Percentiles rank a stretch among this genome's conserved stretches.
These are phyloP conservation scores for Buddleja alternifolia DNA, from an alignment of 257 asterid genomes.

Conservation along the genomic window DNA sequence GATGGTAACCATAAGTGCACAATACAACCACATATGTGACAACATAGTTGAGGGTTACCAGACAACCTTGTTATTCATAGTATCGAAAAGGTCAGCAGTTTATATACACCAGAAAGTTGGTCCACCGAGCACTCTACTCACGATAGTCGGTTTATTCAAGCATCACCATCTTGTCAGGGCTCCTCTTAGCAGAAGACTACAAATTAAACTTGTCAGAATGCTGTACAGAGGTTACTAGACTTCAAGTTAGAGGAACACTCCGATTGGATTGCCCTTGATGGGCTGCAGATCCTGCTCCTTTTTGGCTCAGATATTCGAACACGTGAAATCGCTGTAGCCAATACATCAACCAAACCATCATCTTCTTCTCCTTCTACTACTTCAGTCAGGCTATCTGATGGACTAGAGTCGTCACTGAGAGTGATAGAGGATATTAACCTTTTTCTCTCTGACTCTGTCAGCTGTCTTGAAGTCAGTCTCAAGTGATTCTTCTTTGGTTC, in stretches of 20 bases:
- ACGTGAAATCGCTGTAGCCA: conserved; percentile 70
- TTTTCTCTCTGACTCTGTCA: conserved; percentile 65
- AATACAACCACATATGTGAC: neutral
- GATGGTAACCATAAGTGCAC: neutral
- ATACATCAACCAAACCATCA: conserved; percentile 58
- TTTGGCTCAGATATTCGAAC: conserved; percentile 79
- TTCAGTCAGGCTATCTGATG: conserved; percentile 40
- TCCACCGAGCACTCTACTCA: conserved; percentile 9
- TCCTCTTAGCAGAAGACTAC: neutral
- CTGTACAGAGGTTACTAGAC: conserved; percentile 75
- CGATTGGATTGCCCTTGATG: conserved; percentile 50
- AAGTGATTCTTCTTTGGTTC: conserved; percentile 38
- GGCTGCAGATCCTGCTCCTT: conserved; percentile 75
- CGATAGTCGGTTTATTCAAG: neutral
- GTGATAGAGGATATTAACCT: conserved; percentile 30
- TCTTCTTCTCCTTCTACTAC: conserved; percentile 45
- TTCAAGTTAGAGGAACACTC: conserved; percentile 76
- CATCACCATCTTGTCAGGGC: neutral
- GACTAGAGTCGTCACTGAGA: conserved; percentile 58
- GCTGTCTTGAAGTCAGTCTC: conserved; percentile 47
- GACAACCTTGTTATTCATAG: conserved; percentile 14
- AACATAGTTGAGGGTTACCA: neutral
- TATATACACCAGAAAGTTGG: conserved; percentile 30
- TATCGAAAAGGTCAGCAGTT: neutral
- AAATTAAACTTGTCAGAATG: conserved; percentile 46